phyloP scores from a whole-genome alignment of 306 rosid genomes.

The Echinosophora koreensis region DNA sequence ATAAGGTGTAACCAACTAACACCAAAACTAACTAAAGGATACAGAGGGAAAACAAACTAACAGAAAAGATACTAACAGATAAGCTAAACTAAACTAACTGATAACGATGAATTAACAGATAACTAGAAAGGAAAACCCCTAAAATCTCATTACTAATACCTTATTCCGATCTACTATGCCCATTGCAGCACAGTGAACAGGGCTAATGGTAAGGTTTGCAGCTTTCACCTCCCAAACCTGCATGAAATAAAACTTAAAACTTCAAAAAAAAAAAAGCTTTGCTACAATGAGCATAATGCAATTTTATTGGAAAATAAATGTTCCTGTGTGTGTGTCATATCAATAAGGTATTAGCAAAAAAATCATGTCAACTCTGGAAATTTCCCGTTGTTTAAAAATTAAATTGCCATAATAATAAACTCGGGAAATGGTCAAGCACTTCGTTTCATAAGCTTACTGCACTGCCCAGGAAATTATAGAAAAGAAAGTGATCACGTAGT shows the following conservation, averaged over 20 bases:
- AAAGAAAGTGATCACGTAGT: background rate
- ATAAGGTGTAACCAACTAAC: too few relatives aligned
- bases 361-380: conserved; percentile 8
- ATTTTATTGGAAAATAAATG: conserved; percentile 8
- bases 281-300: background rate
- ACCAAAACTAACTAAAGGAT: too few relatives aligned
- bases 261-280: background rate
- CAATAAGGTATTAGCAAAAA: background rate
- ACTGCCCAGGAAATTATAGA: background rate
- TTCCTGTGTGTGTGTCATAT: too few relatives aligned
- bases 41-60: too few relatives aligned
- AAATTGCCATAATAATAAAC: conserved; percentile 9
- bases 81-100: too few relatives aligned
- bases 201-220: conserved; percentile 94
- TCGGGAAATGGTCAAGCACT: background rate
- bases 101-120: too few relatives aligned
- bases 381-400: conserved; percentile 1
- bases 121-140: too few relatives aligned
- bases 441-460: background rate
- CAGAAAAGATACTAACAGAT: too few relatives aligned
- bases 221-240: conserved; percentile 99
- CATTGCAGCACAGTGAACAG: conserved; percentile 87
- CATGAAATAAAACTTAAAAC: conserved; percentile 34
- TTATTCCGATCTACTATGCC: conserved; percentile 80
- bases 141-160: too few relatives aligned